phyloP scores from a whole-genome alignment of 2,329 filamentous ascomycete genomes.

The Raffaelea deltoideospora region DNA sequence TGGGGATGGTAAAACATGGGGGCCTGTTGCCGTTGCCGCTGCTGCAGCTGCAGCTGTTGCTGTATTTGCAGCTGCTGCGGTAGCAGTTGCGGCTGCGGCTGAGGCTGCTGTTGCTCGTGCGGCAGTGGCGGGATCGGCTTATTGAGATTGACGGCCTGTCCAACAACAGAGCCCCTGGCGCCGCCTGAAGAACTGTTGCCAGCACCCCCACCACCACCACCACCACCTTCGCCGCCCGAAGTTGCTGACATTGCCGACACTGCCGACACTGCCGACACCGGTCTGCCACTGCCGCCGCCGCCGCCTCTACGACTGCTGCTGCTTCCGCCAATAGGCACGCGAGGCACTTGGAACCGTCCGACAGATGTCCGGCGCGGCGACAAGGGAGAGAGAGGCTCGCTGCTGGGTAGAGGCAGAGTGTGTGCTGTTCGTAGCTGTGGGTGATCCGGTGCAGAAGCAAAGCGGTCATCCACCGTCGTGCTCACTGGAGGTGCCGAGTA shows the following conservation, averaged over 20 bases:
- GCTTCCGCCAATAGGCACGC: slow-evolving; percentile 23
- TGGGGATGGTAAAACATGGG: too few species aligned
- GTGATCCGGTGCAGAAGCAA: not conserved
- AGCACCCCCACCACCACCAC: too few species aligned
- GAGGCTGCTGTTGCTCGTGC: slow-evolving; percentile 6
- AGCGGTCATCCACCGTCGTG: too few species aligned
- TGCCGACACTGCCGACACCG: too few species aligned
- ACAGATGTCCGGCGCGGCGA: slow-evolving; percentile 14
- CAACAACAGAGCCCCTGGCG: too few species aligned
- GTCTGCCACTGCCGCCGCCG: not conserved
- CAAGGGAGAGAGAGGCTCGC: not conserved
- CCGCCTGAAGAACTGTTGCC: slow-evolving; percentile 8
- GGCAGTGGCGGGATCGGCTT: slow-evolving; percentile 7
- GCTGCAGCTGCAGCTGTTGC: too few species aligned
- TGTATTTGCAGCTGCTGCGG: too few species aligned
- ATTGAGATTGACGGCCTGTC: slow-evolving; percentile 9
- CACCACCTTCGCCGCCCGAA: too few species aligned
- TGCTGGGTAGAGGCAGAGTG: not conserved
- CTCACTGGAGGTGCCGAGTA: slow-evolving; percentile 18
- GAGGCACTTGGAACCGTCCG: slow-evolving; percentile 25
- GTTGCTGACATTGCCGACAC: too few species aligned
- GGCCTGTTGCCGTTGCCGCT: too few species aligned
- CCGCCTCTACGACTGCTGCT: slow-evolving; percentile 9
- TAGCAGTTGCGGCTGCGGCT: too few species aligned
- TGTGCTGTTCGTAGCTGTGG: too few species aligned